Conservation (phyloP, 192 early-diverging fungal genomes). For the Neocallimastix lanati region DNA sequence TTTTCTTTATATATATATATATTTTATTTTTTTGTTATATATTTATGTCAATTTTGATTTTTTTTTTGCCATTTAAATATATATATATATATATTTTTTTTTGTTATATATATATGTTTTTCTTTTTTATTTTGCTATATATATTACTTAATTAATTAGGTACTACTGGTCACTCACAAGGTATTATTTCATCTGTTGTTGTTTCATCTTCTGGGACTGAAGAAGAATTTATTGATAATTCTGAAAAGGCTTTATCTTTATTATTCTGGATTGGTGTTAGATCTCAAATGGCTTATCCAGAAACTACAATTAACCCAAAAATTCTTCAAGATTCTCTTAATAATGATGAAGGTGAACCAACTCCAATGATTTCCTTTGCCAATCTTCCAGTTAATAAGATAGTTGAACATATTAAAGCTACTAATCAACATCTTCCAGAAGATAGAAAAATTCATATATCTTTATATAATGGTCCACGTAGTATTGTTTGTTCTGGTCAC, state of each 20-base stretch:
- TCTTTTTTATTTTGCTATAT: too few species aligned
- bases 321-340: conserved; percentile 75
- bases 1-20: too few species aligned
- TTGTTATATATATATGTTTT: too few species aligned
- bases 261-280: conserved; percentile 68
- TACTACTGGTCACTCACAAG: conserved; percentile 80
- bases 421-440: conserved; percentile 66
- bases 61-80: too few species aligned
- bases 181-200: conserved; percentile 65
- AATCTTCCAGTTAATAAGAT: conserved; percentile 68
- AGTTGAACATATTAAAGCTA: conserved; percentile 62
- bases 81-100: too few species aligned
- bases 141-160: conserved; percentile 18
- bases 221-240: conserved; percentile 54
- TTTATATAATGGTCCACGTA: conserved; percentile 77
- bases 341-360: conserved; percentile 78
- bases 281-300: conserved; percentile 57
- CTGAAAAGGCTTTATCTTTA: conserved; percentile 60
- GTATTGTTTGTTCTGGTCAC: conserved; percentile 73
- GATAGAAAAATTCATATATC: conserved; percentile 71
- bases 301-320: conserved; percentile 63
- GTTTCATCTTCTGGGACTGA: conserved; percentile 61
- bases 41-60: too few species aligned
- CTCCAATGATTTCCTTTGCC: conserved; percentile 79
- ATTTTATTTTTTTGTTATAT: too few species aligned